Evolutionary conservation across 495 filamentous ascomycete genomes (phyloP), one percentile per base, ranked within the genome.

Genomic region (Xylona heveae): DNA sequence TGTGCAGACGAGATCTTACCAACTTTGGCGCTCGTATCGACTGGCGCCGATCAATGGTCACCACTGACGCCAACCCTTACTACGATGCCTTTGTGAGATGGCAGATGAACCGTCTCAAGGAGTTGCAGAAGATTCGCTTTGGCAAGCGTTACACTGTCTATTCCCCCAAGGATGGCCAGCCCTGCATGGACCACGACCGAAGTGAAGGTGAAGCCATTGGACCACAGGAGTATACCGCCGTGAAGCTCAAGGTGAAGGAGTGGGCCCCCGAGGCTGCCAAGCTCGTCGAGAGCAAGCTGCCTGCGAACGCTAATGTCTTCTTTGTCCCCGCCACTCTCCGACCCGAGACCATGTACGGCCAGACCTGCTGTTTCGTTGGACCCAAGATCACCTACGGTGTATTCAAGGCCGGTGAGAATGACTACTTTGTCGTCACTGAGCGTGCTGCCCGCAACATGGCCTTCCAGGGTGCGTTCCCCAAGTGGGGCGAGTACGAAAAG

Each of bases 341-440:
- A 42, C 79, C 88, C 13, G 88, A 97, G 59, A 97, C 88, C 12
- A 94, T 97, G 85, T 94, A 94, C 44, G 88, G 88, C 17, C 88
- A 97, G 52, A 84, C 71, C 1, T 88, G 81, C 57, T 92, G 83
- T 52, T 97, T 97, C 44, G 81, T 97, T 30, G 78, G 82, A 18
- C 84, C 88, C 2, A 79, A 74, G 50, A 74, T 91, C 42, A 70
- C 56, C n/a, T 95, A 97, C 44, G 81, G 83, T 32, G 54, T 97
- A 39, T 95, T 76, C 64, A 77, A 78, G 57, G 66, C 78, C 29
- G 66, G 69, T 8, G 72, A 85, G 30, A 77, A 72, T 36, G 80
- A 91, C 41, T 94, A 81, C 51, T 81, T 70, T 49, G 62, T 97
- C 40, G 62, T 79, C 32, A 85, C 78, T 6, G 77, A 90, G 46